Evolutionary conservation across 2,329 filamentous ascomycete genomes (phyloP).

Genomic region (Aureobasidium mangrovei): DNA sequence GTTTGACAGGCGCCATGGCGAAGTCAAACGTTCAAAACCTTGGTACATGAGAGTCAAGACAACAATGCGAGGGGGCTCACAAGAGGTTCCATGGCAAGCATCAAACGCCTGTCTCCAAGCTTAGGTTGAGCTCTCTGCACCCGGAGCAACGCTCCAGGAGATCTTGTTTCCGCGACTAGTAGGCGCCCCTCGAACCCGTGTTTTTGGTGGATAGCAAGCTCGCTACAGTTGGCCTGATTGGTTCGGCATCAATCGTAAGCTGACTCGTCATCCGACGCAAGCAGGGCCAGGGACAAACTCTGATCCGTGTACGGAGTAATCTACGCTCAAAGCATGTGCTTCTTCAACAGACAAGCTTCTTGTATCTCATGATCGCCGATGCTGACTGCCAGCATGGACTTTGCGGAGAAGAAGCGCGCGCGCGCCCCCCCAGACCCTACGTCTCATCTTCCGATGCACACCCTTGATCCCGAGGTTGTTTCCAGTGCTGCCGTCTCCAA

Average conservation of each 20-base stretch:
- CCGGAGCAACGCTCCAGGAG: not conserved
- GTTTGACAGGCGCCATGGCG: conserved; percentile 7
- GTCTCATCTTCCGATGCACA: conserved; percentile 13
- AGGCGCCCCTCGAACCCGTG: not conserved
- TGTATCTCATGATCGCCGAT: conserved; percentile 9
- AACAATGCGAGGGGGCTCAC: not conserved
- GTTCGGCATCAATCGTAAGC: conserved; percentile 1
- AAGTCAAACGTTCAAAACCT: conserved; percentile 1
- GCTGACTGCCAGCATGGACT: not conserved
- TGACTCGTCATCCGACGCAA: conserved; percentile 8
- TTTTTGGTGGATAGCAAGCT: not conserved
- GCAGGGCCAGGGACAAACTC: not conserved
- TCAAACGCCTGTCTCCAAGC: conserved; percentile 8
- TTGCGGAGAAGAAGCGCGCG: too few species aligned
- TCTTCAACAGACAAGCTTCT: conserved; percentile 7
- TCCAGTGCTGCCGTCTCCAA: conserved; percentile 55
- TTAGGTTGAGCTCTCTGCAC: not conserved
- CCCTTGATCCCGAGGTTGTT: conserved; percentile 46
- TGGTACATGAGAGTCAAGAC: not conserved
- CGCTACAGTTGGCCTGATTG: not conserved
- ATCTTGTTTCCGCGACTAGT: not conserved
- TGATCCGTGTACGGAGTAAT: not conserved
- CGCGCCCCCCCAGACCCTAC: not conserved
- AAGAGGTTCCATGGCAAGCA: not conserved
- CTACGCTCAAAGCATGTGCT: not conserved